These are phyloP conservation scores for Pyricularia sp. DNA, from an alignment of 2,329 filamentous ascomycete genomes.

Conservation along the genomic window DNA sequence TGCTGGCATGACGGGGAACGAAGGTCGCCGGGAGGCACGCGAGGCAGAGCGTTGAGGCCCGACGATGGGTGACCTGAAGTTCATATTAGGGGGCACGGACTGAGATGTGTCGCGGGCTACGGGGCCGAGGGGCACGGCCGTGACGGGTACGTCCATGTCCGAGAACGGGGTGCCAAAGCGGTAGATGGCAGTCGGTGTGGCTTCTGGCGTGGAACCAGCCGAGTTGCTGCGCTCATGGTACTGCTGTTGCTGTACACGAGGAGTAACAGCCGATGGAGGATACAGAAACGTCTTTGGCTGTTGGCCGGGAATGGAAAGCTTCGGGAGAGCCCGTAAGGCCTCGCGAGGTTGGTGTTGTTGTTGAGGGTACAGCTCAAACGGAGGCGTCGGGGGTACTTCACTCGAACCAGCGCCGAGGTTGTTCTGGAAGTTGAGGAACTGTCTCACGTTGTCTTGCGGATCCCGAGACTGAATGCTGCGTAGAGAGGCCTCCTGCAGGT, in stretches of 20 bases:
- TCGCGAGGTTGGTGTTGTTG: conserved; percentile 28
- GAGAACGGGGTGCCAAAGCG: conserved; percentile 79
- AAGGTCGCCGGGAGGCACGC: conserved; percentile 51
- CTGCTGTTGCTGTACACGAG: conserved; percentile 7
- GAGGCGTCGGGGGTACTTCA: conserved; percentile 56
- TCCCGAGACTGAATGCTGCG: conserved; percentile 58
- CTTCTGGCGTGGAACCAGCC: conserved; percentile 32
- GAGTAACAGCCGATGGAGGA: not conserved
- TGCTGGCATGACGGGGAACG: conserved; percentile 54
- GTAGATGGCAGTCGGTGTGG: conserved; percentile 50
- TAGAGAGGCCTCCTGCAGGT: conserved; percentile 62
- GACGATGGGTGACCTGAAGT: conserved; percentile 43
- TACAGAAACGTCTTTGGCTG: conserved; percentile 11
- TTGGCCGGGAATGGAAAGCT: conserved; percentile 42
- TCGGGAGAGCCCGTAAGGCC: conserved; percentile 46
- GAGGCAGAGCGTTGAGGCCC: conserved; percentile 34
- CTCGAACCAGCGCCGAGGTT: conserved; percentile 26
- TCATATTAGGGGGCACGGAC: conserved; percentile 90
- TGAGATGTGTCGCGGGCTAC: conserved; percentile 70
- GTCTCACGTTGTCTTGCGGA: conserved; percentile 83
- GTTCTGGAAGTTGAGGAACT: conserved; percentile 81
- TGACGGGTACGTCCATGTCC: conserved; percentile 79
- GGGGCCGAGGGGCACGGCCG: conserved; percentile 55
- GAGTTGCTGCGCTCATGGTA: conserved; percentile 9
- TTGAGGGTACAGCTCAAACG: conserved; percentile 49